Evolutionary conservation across 2,329 filamentous ascomycete species (phyloP).

Genomic region (Pezicula neosporulosa): DNA sequence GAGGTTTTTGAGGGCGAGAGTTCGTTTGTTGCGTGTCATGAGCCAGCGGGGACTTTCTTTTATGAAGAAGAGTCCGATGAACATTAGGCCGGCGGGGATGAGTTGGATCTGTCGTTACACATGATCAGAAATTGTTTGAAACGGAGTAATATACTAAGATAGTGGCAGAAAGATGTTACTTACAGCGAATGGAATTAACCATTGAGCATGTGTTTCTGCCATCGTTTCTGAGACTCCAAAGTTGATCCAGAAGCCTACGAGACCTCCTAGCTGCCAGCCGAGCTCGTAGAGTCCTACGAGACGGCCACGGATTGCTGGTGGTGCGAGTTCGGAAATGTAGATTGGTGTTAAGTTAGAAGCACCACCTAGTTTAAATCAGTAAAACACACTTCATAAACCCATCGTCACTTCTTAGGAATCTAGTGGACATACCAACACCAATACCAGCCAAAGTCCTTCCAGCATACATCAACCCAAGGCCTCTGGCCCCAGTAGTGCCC

Average conservation of each 20-base stretch:
- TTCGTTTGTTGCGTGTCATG: slow-evolving; percentile 56
- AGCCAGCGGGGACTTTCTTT: slow-evolving; percentile 69
- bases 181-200: slow-evolving; percentile 54
- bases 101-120: slow-evolving; percentile 45
- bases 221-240: slow-evolving; percentile 48
- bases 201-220: slow-evolving; percentile 46
- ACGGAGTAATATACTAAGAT: background rate
- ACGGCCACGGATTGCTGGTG: slow-evolving; percentile 58
- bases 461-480: slow-evolving; percentile 57
- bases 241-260: slow-evolving; percentile 62
- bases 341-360: slow-evolving; percentile 33
- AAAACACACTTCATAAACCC: too few relatives aligned
- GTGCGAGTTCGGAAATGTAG: slow-evolving; percentile 55
- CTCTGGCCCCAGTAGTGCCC: slow-evolving; percentile 54
- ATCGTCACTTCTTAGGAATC: too few relatives aligned
- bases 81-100: slow-evolving; percentile 60
- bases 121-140: background rate
- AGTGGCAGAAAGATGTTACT: background rate
- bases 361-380: background rate
- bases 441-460: slow-evolving; percentile 60
- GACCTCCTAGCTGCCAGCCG: slow-evolving; percentile 57
- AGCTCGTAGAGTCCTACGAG: slow-evolving; percentile 64
- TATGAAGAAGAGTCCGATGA: slow-evolving; percentile 56
- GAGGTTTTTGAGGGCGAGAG: slow-evolving; percentile 53
- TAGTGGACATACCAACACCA: slow-evolving; percentile 43